phyloP scores from a whole-genome alignment of 371 early-diverging fungal species.

The Apophysomyces elegans region DNA sequence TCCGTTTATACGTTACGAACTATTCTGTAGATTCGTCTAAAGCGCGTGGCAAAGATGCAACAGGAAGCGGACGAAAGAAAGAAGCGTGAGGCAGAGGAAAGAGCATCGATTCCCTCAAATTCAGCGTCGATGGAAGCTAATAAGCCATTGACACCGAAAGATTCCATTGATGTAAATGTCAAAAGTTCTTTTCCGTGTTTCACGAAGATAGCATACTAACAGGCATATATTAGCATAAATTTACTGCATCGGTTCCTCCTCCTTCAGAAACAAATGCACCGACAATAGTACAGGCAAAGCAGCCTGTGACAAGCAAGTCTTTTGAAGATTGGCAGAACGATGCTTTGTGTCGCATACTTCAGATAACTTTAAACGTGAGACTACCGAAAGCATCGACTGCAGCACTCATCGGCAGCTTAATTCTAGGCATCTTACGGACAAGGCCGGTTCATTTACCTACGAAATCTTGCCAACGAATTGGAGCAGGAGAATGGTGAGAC shows the following conservation, averaged over 20 bases:
- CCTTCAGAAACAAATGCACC: neutral
- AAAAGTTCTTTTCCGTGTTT: neutral
- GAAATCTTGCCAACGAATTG: constrained; percentile 40
- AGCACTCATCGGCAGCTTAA: constrained; percentile 13
- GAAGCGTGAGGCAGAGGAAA: constrained; percentile 14
- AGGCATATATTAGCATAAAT: neutral
- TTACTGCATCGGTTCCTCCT: neutral
- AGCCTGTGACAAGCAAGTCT: constrained; percentile 49
- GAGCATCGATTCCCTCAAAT: neutral
- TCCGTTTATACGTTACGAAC: neutral
- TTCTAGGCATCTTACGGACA: constrained; percentile 34
- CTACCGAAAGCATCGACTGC: neutral
- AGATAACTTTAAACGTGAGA: constrained; percentile 81
- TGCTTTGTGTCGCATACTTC: constrained; percentile 78
- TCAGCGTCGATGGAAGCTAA: neutral
- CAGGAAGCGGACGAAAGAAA: constrained; percentile 40
- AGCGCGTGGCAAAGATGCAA: constrained; percentile 71
- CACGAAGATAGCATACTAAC: neutral
- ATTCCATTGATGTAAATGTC: neutral
- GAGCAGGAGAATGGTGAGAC: constrained; percentile 45
- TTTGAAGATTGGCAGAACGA: constrained; percentile 89
- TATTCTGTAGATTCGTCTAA: constrained; percentile 67
- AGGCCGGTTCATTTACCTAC: constrained; percentile 43
- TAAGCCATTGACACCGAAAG: constrained; percentile 4
- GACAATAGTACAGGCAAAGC: constrained; percentile 14